Base-by-base conservation (phyloP, 495 filamentous ascomycete species). In the Antarctomyces pellizariae region DNA sequence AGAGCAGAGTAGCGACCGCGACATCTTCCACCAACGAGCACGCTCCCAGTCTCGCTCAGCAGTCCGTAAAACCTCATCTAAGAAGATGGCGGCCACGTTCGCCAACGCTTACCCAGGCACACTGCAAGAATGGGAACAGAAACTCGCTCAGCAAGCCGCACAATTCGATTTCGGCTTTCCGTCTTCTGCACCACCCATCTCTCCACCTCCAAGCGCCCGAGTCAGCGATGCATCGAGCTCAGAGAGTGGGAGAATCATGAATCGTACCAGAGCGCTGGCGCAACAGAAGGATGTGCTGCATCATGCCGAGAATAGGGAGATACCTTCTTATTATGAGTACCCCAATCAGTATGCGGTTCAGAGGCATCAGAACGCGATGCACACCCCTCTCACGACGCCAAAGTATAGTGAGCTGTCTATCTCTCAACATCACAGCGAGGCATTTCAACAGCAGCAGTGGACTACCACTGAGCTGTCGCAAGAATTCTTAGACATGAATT, bases 361-460 rank as follows among this genome's bases (percentile, higher is more conserved):
- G 12, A 9, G 14, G n/a, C 10, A 9, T 7, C 14, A 15, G 4
- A 3, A 15, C 15, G 25, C n/a, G n/a, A n/a, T n/a, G n/a, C n/a
- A 39, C 21, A 43, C 40, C 7, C 40, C 34, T 13, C 8, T 33
- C 9, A 9, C 28, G 11, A 37, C 40, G 9, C 40, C 36, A 13
- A 18, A 19, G 15, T 17, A 33, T 13, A 27, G 34, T 13, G 14
- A 7, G 19, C 19, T 7, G 7, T 7, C 19, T 7, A 7, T 22
- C 19, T n/a, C n/a, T n/a, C n/a, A n/a, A n/a, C n/a, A n/a, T n/a
- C n/a, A n/a, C n/a, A n/a, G n/a, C n/a, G n/a, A n/a, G 19, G 7
- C 7, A 22, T 22, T 7, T 22, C 19, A 7, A 22, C 7, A 22
- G 19, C 19, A n/a, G 19, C 19, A 7, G 19, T n/a, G 19, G 7